Evolutionary conservation across 164 flowering plant species (phyloP).

Genomic region (Liquidambar formosana): DNA sequence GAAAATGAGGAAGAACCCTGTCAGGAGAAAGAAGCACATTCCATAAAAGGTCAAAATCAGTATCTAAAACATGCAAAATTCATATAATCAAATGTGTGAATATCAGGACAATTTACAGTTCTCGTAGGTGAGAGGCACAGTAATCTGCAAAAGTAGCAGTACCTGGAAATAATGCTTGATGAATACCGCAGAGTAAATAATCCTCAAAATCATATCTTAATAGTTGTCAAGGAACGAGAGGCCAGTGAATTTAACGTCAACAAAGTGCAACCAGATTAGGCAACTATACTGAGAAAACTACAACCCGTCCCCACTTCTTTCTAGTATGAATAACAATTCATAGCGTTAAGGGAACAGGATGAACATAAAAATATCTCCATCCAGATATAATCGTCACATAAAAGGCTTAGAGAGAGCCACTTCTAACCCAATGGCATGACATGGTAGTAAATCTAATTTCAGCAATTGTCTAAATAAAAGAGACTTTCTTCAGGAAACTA

Average conservation of each 20-base stretch:
- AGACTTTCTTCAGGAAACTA: too few relatives aligned
- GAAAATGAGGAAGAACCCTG: slow-evolving; percentile 75
- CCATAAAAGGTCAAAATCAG: slow-evolving; percentile 4
- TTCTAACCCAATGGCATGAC: neutral
- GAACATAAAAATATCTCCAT: neutral
- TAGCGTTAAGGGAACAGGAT: neutral
- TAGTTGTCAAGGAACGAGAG: slow-evolving; percentile 42
- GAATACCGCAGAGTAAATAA: slow-evolving; percentile 73
- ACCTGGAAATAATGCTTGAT: slow-evolving; percentile 84
- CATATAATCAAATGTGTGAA: neutral
- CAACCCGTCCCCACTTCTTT: neutral
- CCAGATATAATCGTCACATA: neutral
- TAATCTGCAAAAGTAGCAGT: neutral
- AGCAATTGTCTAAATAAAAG: too few relatives aligned
- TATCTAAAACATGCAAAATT: slow-evolving; percentile 7
- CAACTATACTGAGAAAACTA: too few relatives aligned
- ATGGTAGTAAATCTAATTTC: too few relatives aligned
- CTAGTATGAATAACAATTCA: neutral
- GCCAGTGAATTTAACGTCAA: too few relatives aligned
- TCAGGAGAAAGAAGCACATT: slow-evolving; percentile 2
- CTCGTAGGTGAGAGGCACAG: neutral
- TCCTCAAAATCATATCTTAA: slow-evolving; percentile 83
- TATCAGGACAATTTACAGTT: neutral
- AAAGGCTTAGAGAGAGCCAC: neutral
- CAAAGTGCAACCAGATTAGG: too few relatives aligned